Conservation (phyloP, 2,329 filamentous ascomycete species). For the Xylariaceae sp. region DNA sequence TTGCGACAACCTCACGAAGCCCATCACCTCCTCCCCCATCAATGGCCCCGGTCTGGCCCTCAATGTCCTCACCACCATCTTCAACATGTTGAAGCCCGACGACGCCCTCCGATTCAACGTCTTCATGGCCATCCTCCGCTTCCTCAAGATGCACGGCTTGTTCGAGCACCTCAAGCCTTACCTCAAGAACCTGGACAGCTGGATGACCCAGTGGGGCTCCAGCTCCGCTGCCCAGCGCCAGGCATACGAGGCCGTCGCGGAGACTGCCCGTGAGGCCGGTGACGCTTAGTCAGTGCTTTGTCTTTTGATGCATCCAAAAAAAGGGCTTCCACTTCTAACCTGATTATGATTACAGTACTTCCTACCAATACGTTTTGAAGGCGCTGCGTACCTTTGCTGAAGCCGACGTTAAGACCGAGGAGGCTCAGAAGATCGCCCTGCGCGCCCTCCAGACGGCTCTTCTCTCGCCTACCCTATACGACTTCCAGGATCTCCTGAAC, state of each 20-base stretch:
- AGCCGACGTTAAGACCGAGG: constrained; percentile 52
- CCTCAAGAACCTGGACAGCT: constrained; percentile 73
- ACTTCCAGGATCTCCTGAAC: constrained; percentile 75
- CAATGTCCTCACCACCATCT: constrained; percentile 87
- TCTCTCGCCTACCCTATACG: constrained; percentile 52
- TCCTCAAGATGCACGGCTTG: constrained; percentile 68
- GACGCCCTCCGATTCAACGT: constrained; percentile 84
- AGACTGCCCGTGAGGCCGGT: constrained; percentile 71
- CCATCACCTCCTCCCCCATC: constrained; percentile 76
- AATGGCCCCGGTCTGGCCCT: constrained; percentile 84
- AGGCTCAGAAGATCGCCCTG: constrained; percentile 56
- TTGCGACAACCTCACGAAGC: constrained; percentile 83
- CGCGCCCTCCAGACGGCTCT: constrained; percentile 52
- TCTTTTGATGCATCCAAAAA: not conserved
- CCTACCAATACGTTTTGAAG: constrained; percentile 64
- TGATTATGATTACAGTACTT: constrained; percentile 38
- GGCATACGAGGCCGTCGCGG: constrained; percentile 76
- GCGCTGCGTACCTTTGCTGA: constrained; percentile 57
- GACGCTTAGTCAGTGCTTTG: constrained; percentile 62
- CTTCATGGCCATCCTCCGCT: constrained; percentile 79
- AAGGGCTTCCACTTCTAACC: constrained; percentile 10
- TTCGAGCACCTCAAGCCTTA: constrained; percentile 82
- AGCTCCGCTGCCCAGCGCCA: constrained; percentile 78
- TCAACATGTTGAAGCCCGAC: constrained; percentile 79
- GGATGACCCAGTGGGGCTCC: constrained; percentile 78